Base-by-base conservation (phyloP, 2,329 filamentous ascomycete species). In the Clonostachys rosea region DNA sequence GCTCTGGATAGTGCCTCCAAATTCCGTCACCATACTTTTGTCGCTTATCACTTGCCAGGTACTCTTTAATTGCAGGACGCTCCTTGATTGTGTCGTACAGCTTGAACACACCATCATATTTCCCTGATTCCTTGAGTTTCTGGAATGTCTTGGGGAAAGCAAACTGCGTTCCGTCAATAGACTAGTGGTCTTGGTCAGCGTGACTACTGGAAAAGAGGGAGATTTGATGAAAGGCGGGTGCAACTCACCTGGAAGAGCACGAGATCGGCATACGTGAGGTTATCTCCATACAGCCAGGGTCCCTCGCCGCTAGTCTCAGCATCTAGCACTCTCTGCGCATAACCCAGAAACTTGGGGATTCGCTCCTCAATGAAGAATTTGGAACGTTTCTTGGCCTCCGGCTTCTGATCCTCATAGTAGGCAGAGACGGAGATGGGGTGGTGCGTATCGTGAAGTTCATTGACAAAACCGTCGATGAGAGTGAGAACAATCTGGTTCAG, bases 341-440 rank as follows among this genome's bases (percentile, higher is more conserved):
- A 90, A 3, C 66, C 73, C 18, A 91, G 64, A 59, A 83, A 90
- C 67, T 89, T 91, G 16, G 87, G 87, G 34, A 91, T 69, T 2
- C 88, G 72, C 40, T 70, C 75, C 46, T 75, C 66, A 9, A 83
- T 68, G 49, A 83, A 89, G 47, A 83, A 74, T 40, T 68, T 68
- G 9, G 79, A 74, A 51, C 74, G 78, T 49, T 71, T 73, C 58
- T 82, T 66, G 14, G 82, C 73, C 60, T 89, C 87, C 1, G 73
- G 68, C 61, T 85, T 89, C 65, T 92, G 88, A 24, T 91, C 85
- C 58, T 90, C 86, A 56, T 91, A 92, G 61, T 84, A 86, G 5
- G 77, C 60, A 2, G 63, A 59, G 0, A 68, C 59, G 2, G 79
- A 74, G 45, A 89, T 69, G 1, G 88, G 88, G 58, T 92, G 88